Percentiles rank a stretch among this genome's conserved stretches.
These are phyloP conservation scores for Naganishia vaughanmartiniae DNA, from an alignment of 768 basidiomycete species.

Conservation along the genomic window DNA sequence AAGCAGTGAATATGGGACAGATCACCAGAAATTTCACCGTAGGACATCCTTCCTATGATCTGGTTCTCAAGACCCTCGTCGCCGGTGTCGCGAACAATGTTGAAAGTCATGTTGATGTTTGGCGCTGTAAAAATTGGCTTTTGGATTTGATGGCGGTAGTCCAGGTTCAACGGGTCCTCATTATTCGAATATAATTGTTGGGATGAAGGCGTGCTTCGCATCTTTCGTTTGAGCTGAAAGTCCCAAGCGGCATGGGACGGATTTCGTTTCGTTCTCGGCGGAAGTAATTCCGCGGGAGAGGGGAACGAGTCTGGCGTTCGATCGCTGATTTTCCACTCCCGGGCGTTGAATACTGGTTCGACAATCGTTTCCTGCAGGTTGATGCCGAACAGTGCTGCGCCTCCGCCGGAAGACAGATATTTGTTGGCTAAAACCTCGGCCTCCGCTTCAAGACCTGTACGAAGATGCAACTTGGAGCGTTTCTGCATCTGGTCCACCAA, in stretches of 20 bases:
- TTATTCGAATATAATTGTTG: slow-evolving; percentile 11
- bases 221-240: slow-evolving; percentile 32
- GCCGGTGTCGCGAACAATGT: slow-evolving; percentile 28
- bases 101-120: slow-evolving; percentile 2
- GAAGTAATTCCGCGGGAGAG: neutral
- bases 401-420: slow-evolving; percentile 31
- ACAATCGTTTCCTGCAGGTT: slow-evolving; percentile 33
- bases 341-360: slow-evolving; percentile 48
- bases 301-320: neutral
- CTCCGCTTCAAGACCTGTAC: slow-evolving; percentile 45
- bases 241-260: slow-evolving; percentile 36
- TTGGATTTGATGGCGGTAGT: slow-evolving; percentile 6
- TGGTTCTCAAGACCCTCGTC: slow-evolving; percentile 33
- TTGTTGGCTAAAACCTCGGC: slow-evolving; percentile 41
- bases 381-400: slow-evolving; percentile 35
- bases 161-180: slow-evolving; percentile 24
- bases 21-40: slow-evolving; percentile 49
- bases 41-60: slow-evolving; percentile 9
- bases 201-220: slow-evolving; percentile 12
- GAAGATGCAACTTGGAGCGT: slow-evolving; percentile 45
- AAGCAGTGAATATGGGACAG: slow-evolving; percentile 66
- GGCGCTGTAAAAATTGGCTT: slow-evolving; percentile 27
- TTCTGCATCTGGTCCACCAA: slow-evolving; percentile 35
- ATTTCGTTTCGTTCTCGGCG: neutral
- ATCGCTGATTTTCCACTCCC: neutral